Conservation (phyloP, 352 stramenopile genomes). For the Phytopythium oedochilum region DNA sequence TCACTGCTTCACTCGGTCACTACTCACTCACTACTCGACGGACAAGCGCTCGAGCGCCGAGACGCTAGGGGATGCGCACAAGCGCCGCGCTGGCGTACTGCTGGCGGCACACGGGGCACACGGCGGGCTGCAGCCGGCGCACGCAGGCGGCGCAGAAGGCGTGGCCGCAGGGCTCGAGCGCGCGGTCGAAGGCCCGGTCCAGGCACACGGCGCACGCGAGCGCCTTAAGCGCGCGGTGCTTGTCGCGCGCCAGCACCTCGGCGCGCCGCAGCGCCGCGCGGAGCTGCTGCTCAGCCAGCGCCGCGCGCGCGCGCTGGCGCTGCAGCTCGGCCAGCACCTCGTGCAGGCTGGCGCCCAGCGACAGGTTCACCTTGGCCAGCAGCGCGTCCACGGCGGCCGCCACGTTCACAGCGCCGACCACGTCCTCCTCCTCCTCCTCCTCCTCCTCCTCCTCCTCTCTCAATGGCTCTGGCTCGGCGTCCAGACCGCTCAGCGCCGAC, state of each 20-base stretch:
- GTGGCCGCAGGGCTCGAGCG: slow-evolving; percentile 57
- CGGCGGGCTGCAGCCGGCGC: slow-evolving; percentile 25
- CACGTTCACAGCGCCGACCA: slow-evolving; percentile 14
- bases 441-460: no score
- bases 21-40: not conserved
- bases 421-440: not conserved
- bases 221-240: slow-evolving; percentile 45
- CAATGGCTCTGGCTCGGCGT: no score
- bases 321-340: slow-evolving; percentile 41
- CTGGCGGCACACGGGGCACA: slow-evolving; percentile 44
- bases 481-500: slow-evolving; percentile 5
- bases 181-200: slow-evolving; percentile 39
- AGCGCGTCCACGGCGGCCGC: slow-evolving; percentile 43
- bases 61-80: slow-evolving; percentile 41
- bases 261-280: slow-evolving; percentile 24
- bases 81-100: slow-evolving; percentile 20
- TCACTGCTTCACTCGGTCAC: no score
- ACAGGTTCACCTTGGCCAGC: slow-evolving; percentile 39
- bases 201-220: slow-evolving; percentile 57
- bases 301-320: slow-evolving; percentile 28
- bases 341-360: slow-evolving; percentile 39
- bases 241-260: slow-evolving; percentile 30
- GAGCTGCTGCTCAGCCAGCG: slow-evolving; percentile 36
- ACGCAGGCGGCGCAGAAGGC: slow-evolving; percentile 51
- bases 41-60: no score